Evolutionary conservation across 2,329 filamentous ascomycete species (phyloP).

Genomic region (Stachybotrys chlorohalonatus): DNA sequence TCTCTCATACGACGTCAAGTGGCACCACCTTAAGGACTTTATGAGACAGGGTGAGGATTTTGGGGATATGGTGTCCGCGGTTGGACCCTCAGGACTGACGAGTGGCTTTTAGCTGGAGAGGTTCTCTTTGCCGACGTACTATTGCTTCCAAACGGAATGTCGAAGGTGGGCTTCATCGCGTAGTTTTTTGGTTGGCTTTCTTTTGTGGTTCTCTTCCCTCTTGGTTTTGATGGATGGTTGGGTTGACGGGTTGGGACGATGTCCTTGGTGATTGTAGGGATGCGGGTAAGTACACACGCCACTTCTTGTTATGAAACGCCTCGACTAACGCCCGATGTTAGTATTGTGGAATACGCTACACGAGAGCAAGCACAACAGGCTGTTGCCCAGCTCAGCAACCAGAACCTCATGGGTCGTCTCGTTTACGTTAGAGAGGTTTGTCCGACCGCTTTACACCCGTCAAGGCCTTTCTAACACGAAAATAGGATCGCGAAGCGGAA

Average conservation of each 20-base stretch:
- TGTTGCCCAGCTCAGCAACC: constrained; percentile 96
- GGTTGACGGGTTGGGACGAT: constrained; percentile 97
- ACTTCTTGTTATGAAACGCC: background rate
- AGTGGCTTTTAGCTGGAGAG: constrained; percentile 68
- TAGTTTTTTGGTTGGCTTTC: constrained; percentile 81
- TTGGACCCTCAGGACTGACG: constrained; percentile 24
- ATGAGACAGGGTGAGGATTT: constrained; percentile 88
- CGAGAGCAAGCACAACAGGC: constrained; percentile 98
- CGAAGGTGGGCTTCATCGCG: constrained; percentile 97
- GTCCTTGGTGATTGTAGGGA: constrained; percentile 93
- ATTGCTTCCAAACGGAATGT: constrained; percentile 99
- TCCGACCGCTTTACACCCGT: constrained; percentile 1
- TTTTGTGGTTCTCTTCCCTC: constrained; percentile 61
- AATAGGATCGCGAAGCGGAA: constrained; percentile 91
- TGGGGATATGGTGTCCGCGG: constrained; percentile 5
- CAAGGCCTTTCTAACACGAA: background rate
- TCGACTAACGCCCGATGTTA: constrained; percentile 22
- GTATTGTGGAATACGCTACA: constrained; percentile 99
- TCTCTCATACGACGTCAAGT: constrained; percentile 98
- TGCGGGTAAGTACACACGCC: constrained; percentile 72
- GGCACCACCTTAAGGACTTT: constrained; percentile 99
- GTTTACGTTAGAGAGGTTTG: constrained; percentile 96
- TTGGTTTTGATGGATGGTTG: constrained; percentile 77
- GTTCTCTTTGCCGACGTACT: constrained; percentile 99
- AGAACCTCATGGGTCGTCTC: constrained; percentile 95